Percentiles rank a stretch among this genome's conserved stretches.
phyloP scores from a whole-genome alignment of 495 filamentous ascomycete genomes.

The Aspergillus homomorphus region DNA sequence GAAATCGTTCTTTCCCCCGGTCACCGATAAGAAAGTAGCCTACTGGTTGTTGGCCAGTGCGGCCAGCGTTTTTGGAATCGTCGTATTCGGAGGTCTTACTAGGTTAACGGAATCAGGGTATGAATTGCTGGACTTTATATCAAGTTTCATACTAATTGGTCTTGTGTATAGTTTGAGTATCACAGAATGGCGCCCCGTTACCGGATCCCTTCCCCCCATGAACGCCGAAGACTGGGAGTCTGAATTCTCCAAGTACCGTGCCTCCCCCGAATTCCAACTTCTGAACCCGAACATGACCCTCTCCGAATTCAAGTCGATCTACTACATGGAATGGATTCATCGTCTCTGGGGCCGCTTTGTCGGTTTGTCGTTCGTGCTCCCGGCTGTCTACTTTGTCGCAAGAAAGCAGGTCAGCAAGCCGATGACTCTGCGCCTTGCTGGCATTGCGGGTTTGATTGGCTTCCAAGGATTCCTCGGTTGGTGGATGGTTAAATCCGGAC shows the following conservation, averaged over 20 bases:
- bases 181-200: conserved; percentile 98
- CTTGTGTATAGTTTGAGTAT: conserved; percentile 74
- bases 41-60: conserved; percentile 94
- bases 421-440: conserved; percentile 73
- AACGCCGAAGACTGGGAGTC: conserved; percentile 75
- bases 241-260: conserved; percentile 87
- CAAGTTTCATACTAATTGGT: too few relatives aligned
- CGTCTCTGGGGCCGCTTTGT: conserved; percentile 93
- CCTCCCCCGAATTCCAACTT: conserved; percentile 85
- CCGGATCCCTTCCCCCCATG: conserved; percentile 84
- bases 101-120: conserved; percentile 95
- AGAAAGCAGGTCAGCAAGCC: conserved; percentile 71
- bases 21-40: conserved; percentile 68
- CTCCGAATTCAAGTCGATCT: conserved; percentile 94
- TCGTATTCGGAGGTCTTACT: conserved; percentile 91
- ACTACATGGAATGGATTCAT: conserved; percentile 99
- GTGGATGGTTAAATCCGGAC: conserved; percentile 98
- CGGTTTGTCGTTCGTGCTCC: conserved; percentile 83
- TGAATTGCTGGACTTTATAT: conserved; percentile 17
- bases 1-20: conserved; percentile 63
- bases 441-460: conserved; percentile 84
- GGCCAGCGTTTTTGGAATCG: conserved; percentile 90
- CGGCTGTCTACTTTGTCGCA: conserved; percentile 83
- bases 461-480: conserved; percentile 95
- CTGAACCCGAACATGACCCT: conserved; percentile 90